Percentiles rank a stretch among this genome's conserved stretches.
phyloP scores from a whole-genome alignment of 148 eudicot species.

The Spergularia bocconei region DNA sequence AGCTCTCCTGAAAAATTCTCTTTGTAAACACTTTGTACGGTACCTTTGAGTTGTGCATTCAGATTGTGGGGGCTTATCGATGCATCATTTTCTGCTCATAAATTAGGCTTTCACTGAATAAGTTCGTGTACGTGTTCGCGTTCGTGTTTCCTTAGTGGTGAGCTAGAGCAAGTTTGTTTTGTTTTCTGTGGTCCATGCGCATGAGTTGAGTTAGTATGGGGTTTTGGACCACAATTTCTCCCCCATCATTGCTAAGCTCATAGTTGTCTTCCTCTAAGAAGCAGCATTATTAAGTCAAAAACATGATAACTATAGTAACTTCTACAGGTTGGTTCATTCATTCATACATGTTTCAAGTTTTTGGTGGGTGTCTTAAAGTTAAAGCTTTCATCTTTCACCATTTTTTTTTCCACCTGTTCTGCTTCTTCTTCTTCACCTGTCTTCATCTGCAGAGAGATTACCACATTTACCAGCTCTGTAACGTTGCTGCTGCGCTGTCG shows the following conservation, averaged over 20 bases:
- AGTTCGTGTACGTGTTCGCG: constrained; percentile 19
- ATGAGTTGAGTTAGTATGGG: constrained; percentile 14
- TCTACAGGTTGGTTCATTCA: background rate
- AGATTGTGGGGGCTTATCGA: constrained; percentile 1
- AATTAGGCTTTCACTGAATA: constrained; percentile 25
- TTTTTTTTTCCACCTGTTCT: too few species aligned
- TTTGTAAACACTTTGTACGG: background rate
- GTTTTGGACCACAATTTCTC: constrained; percentile 23
- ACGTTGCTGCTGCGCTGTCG: background rate
- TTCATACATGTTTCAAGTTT: background rate
- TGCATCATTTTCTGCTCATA: constrained; percentile 15
- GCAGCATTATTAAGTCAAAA: constrained; percentile 10
- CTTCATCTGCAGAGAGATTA: background rate
- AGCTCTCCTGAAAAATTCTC: background rate
- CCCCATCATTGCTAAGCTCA: constrained; percentile 25
- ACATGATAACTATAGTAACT: background rate
- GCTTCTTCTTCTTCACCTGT: too few species aligned
- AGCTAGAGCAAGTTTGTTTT: background rate
- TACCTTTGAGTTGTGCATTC: background rate
- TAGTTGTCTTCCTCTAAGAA: constrained; percentile 20
- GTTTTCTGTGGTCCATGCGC: constrained; percentile 11
- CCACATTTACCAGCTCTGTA: background rate
- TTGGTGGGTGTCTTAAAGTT: background rate
- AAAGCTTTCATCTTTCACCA: too few species aligned
- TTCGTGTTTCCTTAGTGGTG: constrained; percentile 27